A percentile compares a stretch with the other conserved stretches of the same genome.
phyloP scores from a whole-genome alignment of 1,284 basidiomycete species.

The Ustilago bromivora region DNA sequence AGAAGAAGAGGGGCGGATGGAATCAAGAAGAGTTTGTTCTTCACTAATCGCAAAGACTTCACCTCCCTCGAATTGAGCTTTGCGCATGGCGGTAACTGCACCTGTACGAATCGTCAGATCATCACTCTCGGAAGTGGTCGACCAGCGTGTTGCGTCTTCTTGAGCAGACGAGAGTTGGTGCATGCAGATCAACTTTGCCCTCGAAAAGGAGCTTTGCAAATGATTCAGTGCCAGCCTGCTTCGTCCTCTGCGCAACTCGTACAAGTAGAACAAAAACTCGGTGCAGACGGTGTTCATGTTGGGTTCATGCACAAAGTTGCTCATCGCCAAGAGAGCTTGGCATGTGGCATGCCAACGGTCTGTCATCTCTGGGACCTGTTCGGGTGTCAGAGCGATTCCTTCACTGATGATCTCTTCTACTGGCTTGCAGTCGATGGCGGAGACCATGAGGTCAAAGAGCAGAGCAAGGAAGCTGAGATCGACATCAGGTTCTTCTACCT shows the following conservation, averaged over 20 bases:
- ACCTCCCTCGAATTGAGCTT: conserved; percentile 45
- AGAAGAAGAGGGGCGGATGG: conserved; percentile 11
- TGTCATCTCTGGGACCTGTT: conserved; percentile 53
- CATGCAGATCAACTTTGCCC: conserved; percentile 38
- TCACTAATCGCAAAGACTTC: conserved; percentile 46
- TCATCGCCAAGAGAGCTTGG: conserved; percentile 54
- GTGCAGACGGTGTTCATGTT: conserved; percentile 60
- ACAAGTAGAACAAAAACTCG: conserved; percentile 46
- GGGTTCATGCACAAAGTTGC: conserved; percentile 53
- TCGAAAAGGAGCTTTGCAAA: conserved; percentile 37
- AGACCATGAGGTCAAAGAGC: conserved; percentile 56
- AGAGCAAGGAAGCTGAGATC: conserved; percentile 59
- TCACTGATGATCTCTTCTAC: conserved; percentile 57
- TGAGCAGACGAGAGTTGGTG: conserved; percentile 49
- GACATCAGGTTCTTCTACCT: conserved; percentile 54
- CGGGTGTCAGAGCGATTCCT: conserved; percentile 49
- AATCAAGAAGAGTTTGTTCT: conserved; percentile 30
- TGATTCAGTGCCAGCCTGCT: conserved; percentile 20
- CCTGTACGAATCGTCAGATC: conserved; percentile 47
- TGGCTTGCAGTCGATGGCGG: conserved; percentile 55
- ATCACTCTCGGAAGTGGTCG: conserved; percentile 25
- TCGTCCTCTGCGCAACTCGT: conserved; percentile 40
- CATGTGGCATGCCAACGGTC: conserved; percentile 58
- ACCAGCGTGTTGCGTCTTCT: conserved; percentile 48
- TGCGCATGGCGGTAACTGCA: conserved; percentile 46